Base-by-base conservation (phyloP, 768 basidiomycete genomes). In the Tylopilus vinaceipallidus region DNA sequence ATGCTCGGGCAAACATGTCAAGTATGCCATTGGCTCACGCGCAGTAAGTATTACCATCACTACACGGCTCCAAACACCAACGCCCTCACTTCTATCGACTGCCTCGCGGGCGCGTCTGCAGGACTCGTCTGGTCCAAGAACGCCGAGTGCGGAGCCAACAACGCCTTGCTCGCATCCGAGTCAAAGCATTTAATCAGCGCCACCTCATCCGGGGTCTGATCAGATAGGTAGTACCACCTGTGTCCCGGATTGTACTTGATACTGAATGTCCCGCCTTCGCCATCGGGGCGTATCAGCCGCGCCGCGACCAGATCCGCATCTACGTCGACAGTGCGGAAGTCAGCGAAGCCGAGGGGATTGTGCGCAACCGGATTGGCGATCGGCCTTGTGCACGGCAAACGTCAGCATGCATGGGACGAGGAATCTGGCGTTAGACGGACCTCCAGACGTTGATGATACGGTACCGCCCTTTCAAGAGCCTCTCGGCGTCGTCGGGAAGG, bases 361-460 rank as follows among this genome's bases (percentile, higher is more conserved):
- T 72, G 68, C 22, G 62, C 60, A 19, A 68, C 71, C 8, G 66
- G 61, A 54, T 73, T 55, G 36, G 36, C 54, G 45, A 75, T 71
- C 8, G 73, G 71, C 29, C 50, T 59, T 12, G 1, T 12, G 27
- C 27, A 6, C 5, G 5, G 22, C 3, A 1, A 3, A 6, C 2
- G n/a, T 37, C 33, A 26, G 22, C 29, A 19, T 12, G 8, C 6
- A 20, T 50, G 16, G 33, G 32, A 9, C 9, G 10, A 14, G 19
- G 8, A 16, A 14, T 13, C 5, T n/a, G 39, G 2, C 6, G 12
- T 24, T n/a, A 6, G 11, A 34, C 52, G 43, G 16, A 57, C 52
- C 74, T 69, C 74, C 73, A 75, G 33, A 74, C 68, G 51, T 75
- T 75, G 58, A 75, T 73, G 57, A 75, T 73, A 32, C 64, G 71